phyloP scores from a whole-genome alignment of 192 early-diverging fungal species.

The Linnemannia elongata region DNA sequence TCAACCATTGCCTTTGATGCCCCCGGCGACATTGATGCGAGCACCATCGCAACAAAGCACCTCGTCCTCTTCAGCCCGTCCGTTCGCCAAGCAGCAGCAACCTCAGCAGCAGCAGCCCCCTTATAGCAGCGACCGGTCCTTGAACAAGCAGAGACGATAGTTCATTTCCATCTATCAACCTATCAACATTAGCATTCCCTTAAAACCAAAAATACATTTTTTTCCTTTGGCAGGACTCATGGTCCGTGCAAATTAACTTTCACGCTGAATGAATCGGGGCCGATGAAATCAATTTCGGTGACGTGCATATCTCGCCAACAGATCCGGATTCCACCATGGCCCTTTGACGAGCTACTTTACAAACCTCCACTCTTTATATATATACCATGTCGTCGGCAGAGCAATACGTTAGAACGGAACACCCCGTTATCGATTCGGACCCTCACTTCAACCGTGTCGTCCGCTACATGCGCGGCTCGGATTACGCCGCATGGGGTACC shows the following conservation, averaged over 20 bases:
- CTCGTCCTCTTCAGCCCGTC: not conserved
- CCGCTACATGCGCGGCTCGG: conserved; percentile 88
- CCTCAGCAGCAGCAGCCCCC: not conserved
- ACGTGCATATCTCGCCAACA: not conserved
- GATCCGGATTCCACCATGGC: not conserved
- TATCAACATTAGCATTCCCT: not conserved
- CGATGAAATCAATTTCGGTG: not conserved
- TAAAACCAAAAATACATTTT: not conserved
- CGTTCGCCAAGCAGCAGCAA: not conserved
- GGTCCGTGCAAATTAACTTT: not conserved
- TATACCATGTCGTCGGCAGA: conserved; percentile 53
- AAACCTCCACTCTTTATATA: not conserved
- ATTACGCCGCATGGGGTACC: conserved; percentile 76
- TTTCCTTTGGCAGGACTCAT: not conserved
- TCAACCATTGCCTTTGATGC: not conserved
- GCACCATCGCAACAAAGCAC: not conserved
- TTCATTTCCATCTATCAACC: not conserved
- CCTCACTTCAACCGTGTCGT: conserved; percentile 93
- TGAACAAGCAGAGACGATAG: conserved; percentile 7
- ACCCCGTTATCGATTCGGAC: conserved; percentile 90
- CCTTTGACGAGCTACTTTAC: not conserved
- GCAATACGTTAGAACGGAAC: conserved; percentile 70
- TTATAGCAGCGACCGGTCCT: not conserved
- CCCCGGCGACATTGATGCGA: not conserved
- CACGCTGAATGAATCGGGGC: not conserved